Percentiles rank a stretch among this genome's conserved stretches.
These are phyloP conservation scores for Salix arbutifolia DNA, from an alignment of 345 rosid genomes.

Conservation along the genomic window DNA sequence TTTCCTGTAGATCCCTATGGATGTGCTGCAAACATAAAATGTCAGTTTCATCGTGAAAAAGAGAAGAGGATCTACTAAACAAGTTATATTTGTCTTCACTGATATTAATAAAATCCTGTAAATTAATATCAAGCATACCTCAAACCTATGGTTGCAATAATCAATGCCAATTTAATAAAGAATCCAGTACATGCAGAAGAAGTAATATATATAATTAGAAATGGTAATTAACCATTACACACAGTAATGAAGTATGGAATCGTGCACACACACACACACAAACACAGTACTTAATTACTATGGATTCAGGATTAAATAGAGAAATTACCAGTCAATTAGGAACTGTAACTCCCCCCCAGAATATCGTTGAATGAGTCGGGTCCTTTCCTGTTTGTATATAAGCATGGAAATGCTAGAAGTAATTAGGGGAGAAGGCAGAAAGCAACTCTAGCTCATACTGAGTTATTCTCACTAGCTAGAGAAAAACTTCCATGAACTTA, in stretches of 20 bases:
- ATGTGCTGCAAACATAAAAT: neutral
- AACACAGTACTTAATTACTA: no score
- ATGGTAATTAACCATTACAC: neutral
- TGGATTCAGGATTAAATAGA: neutral
- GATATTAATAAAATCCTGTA: no score
- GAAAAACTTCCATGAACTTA: no score
- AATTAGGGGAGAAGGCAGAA: no score
- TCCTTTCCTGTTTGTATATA: neutral
- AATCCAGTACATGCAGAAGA: neutral
- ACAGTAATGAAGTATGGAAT: neutral
- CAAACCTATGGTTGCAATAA: slow-evolving; percentile 1
- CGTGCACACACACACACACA: accelerated
- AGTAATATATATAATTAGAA: neutral
- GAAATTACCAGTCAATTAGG: slow-evolving; percentile 1
- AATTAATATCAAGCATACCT: neutral
- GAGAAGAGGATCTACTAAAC: no score
- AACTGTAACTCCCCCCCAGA: neutral
- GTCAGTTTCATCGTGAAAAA: neutral
- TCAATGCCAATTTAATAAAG: neutral
- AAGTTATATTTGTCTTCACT: no score
- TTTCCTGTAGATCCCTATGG: neutral
- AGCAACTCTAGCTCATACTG: no score
- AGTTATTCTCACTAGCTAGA: no score
- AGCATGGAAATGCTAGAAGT: no score
- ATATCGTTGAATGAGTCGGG: no score